Evolutionary conservation across 1,284 basidiomycete genomes (phyloP).

Genomic region (Abortiporus biennis): DNA sequence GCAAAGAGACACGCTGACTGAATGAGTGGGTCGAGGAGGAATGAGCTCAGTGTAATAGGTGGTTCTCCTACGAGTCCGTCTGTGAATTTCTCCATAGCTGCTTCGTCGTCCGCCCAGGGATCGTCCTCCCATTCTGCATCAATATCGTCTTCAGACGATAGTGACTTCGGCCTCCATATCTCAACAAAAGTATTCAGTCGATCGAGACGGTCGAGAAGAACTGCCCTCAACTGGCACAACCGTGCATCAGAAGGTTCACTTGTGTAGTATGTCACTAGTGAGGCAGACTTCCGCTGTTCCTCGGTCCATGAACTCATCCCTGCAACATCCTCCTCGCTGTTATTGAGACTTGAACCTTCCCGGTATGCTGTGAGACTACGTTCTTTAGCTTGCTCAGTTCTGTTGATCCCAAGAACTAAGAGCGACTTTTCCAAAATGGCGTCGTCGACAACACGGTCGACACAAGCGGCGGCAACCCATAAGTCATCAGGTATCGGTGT

Average conservation of each 20-base stretch:
- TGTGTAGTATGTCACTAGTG: constrained; percentile 45
- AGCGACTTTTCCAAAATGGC: constrained; percentile 48
- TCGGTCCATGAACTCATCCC: constrained; percentile 6
- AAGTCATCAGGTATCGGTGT: constrained; percentile 52
- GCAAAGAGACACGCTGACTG: constrained; percentile 63
- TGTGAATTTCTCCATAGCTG: constrained; percentile 16
- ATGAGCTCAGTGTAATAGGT: constrained; percentile 53
- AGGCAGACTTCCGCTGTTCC: constrained; percentile 16
- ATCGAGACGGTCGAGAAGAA: constrained; percentile 59
- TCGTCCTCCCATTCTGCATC: constrained; percentile 75
- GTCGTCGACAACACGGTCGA: constrained; percentile 61
- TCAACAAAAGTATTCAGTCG: constrained; percentile 63
- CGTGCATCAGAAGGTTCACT: constrained; percentile 51
- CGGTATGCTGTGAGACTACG: constrained; percentile 35
- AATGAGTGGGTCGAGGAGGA: constrained; percentile 56
- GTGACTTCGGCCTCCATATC: constrained; percentile 39
- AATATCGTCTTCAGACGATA: constrained; percentile 21
- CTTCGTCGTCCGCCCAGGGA: constrained; percentile 62
- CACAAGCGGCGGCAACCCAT: constrained; percentile 69
- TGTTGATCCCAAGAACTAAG: constrained; percentile 54
- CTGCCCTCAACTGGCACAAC: constrained; percentile 53
- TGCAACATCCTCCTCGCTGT: constrained; percentile 23
- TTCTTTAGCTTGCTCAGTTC: constrained; percentile 43
- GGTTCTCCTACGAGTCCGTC: constrained; percentile 17
- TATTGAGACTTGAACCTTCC: constrained; percentile 12